Evolutionary conservation across 148 eudicot genomes (phyloP).

Genomic region (Rhododendron mucronatum): DNA sequence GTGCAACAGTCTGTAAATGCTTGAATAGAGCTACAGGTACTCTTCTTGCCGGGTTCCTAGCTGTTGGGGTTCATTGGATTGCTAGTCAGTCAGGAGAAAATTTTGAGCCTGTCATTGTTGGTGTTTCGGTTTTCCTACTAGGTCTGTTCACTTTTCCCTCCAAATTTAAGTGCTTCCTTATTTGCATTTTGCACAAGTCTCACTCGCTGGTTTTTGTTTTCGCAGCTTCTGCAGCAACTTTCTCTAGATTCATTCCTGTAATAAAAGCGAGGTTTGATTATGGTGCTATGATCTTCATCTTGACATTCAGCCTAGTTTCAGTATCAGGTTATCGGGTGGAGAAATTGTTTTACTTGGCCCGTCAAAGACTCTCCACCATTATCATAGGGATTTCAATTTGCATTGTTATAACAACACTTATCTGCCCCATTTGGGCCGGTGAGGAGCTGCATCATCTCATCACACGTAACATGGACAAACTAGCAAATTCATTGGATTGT

Average conservation of each 20-base stretch:
- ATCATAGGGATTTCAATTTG: slow-evolving; percentile 23
- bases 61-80: slow-evolving; percentile 22
- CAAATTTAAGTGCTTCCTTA: neutral
- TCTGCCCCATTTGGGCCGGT: slow-evolving; percentile 30
- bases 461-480: slow-evolving; percentile 19
- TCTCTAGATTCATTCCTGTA: slow-evolving; percentile 24
- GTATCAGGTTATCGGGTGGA: slow-evolving; percentile 28
- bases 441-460: slow-evolving; percentile 21
- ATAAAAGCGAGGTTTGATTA: slow-evolving; percentile 25
- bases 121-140: slow-evolving; percentile 19
- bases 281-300: slow-evolving; percentile 24
- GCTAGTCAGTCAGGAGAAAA: slow-evolving; percentile 19
- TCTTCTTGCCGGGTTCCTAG: slow-evolving; percentile 24
- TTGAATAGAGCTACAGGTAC: slow-evolving; percentile 23
- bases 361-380: slow-evolving; percentile 21
- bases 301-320: slow-evolving; percentile 26
- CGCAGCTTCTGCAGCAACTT: slow-evolving; percentile 25
- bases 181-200: neutral
- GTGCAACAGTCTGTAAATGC: slow-evolving; percentile 25
- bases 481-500: slow-evolving; percentile 22
- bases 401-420: slow-evolving; percentile 7
- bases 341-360: slow-evolving; percentile 17
- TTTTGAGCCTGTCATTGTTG: slow-evolving; percentile 16
- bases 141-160: slow-evolving; percentile 6
- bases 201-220: neutral